Evolutionary conservation across 176 grass and related monocot genomes (phyloP).

Genomic region (Leersia perrieri): DNA sequence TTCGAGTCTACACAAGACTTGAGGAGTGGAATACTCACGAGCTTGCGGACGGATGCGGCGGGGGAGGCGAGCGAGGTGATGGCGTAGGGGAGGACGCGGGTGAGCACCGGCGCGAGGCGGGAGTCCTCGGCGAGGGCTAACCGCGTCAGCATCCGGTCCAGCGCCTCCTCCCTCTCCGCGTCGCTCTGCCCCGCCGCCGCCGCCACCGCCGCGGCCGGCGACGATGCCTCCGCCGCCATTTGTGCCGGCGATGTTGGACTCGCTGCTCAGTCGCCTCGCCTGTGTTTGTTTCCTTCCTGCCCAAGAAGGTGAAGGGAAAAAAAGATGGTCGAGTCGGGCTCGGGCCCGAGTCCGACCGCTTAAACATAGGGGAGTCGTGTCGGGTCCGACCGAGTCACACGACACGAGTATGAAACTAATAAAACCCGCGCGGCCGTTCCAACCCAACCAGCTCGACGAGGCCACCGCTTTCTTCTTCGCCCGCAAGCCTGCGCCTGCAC

Average conservation of each 20-base stretch:
- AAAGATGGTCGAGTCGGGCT: neutral
- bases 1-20: neutral
- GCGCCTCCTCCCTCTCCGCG: slow-evolving; percentile 64
- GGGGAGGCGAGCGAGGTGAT: slow-evolving; percentile 81
- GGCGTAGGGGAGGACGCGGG: slow-evolving; percentile 75
- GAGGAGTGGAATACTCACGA: slow-evolving; percentile 31
- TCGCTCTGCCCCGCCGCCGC: slow-evolving; percentile 43
- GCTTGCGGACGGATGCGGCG: slow-evolving; percentile 63
- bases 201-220: slow-evolving; percentile 9
- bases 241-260: slow-evolving; percentile 14
- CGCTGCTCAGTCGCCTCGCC: slow-evolving; percentile 1
- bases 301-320: slow-evolving; percentile 19
- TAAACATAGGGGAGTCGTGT: neutral
- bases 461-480: too few species aligned
- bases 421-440: neutral
- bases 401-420: neutral
- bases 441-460: neutral
- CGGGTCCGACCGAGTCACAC: too few species aligned
- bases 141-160: slow-evolving; percentile 84
- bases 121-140: slow-evolving; percentile 81
- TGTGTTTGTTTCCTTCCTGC: slow-evolving; percentile 30
- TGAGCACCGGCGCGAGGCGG: slow-evolving; percentile 71
- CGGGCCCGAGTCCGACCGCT: neutral
- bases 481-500: neutral
- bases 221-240: slow-evolving; percentile 60